A percentile compares a stretch with the other conserved stretches of the same genome.
phyloP scores from a whole-genome alignment of 495 filamentous ascomycete species.

The Aspergillus saccharolyticus region DNA sequence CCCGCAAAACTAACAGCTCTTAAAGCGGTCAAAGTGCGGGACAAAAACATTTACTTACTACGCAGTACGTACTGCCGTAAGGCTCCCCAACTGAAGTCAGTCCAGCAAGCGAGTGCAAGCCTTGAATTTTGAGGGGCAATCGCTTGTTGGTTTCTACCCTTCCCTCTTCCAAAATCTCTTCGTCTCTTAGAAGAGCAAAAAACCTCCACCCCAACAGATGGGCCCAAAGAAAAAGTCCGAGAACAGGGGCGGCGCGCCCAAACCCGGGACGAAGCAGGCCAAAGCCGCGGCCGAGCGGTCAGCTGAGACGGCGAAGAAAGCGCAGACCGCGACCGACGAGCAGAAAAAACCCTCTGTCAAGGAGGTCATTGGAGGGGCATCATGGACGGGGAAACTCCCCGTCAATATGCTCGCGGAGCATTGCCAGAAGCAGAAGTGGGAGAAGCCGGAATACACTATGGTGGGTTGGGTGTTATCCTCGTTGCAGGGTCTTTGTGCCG shows the following conservation, averaged over 20 bases:
- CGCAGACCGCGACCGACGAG: constrained; percentile 41
- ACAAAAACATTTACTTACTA: not conserved
- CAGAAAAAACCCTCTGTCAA: constrained; percentile 77
- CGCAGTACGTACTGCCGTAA: no score
- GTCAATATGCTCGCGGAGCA: constrained; percentile 91
- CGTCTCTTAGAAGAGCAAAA: not conserved
- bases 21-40: not conserved
- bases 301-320: constrained; percentile 24
- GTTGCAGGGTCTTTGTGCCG: no score
- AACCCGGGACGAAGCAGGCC: constrained; percentile 43
- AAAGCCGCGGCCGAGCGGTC: constrained; percentile 36
- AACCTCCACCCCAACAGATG: constrained; percentile 29
- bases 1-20: constrained; percentile 1
- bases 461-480: constrained; percentile 23
- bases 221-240: constrained; percentile 42
- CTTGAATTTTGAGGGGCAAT: no score
- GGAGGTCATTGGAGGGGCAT: constrained; percentile 86
- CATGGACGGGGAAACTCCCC: constrained; percentile 96
- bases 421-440: constrained; percentile 93
- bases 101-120: no score
- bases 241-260: constrained; percentile 37
- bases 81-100: no score
- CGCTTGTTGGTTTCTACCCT: no score
- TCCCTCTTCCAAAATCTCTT: no score
- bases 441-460: constrained; percentile 86